phyloP scores from a whole-genome alignment of 345 rosid species.

The Raphanus sativus region DNA sequence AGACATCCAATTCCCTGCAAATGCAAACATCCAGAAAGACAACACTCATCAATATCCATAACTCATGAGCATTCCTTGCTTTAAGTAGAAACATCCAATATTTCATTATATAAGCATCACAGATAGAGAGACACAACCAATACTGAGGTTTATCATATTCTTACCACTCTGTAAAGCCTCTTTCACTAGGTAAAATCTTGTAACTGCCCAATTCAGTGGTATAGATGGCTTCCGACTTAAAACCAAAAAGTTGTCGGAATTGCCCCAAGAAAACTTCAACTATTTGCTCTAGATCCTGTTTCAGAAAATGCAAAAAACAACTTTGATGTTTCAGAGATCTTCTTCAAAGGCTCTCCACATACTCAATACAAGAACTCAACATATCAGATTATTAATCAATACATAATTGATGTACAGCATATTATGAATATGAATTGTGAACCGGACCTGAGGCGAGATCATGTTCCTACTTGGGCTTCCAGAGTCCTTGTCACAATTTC shows the following conservation, averaged over 20 bases:
- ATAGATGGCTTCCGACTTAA: slow-evolving; percentile 57
- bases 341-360: slow-evolving; percentile 12
- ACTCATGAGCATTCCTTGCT: slow-evolving; percentile 12
- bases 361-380: not conserved
- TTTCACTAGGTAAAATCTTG: slow-evolving; percentile 68
- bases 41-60: slow-evolving; percentile 1
- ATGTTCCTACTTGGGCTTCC: slow-evolving; percentile 45
- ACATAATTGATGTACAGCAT: not conserved
- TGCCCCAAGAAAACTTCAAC: slow-evolving; percentile 93
- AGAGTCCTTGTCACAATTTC: slow-evolving; percentile 50
- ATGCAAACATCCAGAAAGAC: slow-evolving; percentile 8
- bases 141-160: slow-evolving; percentile 8
- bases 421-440: not conserved
- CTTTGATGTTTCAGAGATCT: slow-evolving; percentile 5
- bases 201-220: slow-evolving; percentile 58
- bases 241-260: slow-evolving; percentile 83
- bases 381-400: not conserved
- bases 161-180: slow-evolving; percentile 92
- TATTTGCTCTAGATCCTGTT: slow-evolving; percentile 75
- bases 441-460: slow-evolving; percentile 61
- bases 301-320: slow-evolving; percentile 26
- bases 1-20: slow-evolving; percentile 85
- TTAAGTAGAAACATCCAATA: not conserved
- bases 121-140: not conserved
- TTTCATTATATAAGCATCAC: slow-evolving; percentile 10